A percentile compares a stretch with the other conserved stretches of the same genome.
phyloP scores from a whole-genome alignment of 2,329 filamentous ascomycete species.

The Botryotinia narcissicola region DNA sequence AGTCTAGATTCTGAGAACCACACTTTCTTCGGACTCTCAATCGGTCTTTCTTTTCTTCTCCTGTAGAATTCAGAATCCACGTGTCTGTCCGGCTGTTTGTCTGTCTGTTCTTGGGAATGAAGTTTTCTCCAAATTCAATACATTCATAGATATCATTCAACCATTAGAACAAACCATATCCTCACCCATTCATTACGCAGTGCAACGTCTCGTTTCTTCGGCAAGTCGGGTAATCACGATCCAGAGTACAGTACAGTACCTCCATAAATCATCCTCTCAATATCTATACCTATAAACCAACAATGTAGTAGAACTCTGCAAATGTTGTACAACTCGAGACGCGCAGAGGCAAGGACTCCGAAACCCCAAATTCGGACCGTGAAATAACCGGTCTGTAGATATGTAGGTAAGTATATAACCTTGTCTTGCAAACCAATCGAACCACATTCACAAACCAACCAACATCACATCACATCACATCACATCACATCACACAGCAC shows the following conservation, averaged over 20 bases:
- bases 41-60: not conserved
- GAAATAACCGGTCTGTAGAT: not conserved
- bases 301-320: too few species aligned
- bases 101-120: not conserved
- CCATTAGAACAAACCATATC: not conserved
- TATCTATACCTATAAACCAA: not conserved
- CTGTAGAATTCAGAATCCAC: not conserved
- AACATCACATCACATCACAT: not conserved
- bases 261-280: not conserved
- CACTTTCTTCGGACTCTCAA: constrained; percentile 6
- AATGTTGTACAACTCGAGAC: not conserved
- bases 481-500: not conserved
- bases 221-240: not conserved
- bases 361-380: not conserved
- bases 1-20: constrained; percentile 18
- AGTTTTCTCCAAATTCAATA: not conserved
- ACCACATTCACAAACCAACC: not conserved
- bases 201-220: not conserved
- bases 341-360: not conserved
- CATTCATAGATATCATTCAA: not conserved
- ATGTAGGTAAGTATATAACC: not conserved
- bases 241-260: too few species aligned
- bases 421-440: not conserved
- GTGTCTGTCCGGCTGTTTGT: not conserved
- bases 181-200: not conserved